These are phyloP conservation scores for Bullera alba DNA, from an alignment of 768 basidiomycete genomes.

Conservation along the genomic window DNA sequence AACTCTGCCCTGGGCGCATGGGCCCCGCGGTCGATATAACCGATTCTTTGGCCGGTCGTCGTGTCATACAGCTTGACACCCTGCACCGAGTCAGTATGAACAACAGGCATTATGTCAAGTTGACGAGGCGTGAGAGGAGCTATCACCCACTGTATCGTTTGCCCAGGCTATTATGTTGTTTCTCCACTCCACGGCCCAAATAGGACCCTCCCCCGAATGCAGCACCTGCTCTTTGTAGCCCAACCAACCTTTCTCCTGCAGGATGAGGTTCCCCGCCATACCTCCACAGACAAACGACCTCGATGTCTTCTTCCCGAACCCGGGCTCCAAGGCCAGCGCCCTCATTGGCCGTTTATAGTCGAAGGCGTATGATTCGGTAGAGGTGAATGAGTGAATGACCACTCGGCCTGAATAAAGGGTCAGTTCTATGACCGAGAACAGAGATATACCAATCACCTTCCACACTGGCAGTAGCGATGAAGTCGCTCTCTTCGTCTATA, in stretches of 20 bases:
- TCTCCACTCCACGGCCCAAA: conserved; percentile 86
- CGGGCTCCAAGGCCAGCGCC: conserved; percentile 80
- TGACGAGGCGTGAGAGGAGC: background rate
- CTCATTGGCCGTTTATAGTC: conserved; percentile 90
- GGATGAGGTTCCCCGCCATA: conserved; percentile 73
- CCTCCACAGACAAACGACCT: conserved; percentile 86
- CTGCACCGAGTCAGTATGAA: too few relatives aligned
- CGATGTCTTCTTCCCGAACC: conserved; percentile 69
- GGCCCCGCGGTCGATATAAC: conserved; percentile 72
- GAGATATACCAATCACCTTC: conserved; percentile 64
- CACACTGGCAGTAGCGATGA: conserved; percentile 83
- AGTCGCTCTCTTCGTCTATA: conserved; percentile 77
- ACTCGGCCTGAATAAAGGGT: conserved; percentile 75
- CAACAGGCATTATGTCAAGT: background rate
- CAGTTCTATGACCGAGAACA: conserved; percentile 2
- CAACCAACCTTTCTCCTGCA: conserved; percentile 93
- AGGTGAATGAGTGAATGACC: conserved; percentile 72
- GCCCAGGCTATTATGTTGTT: conserved; percentile 89
- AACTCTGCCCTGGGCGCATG: conserved; percentile 86
- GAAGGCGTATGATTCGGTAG: conserved; percentile 72
- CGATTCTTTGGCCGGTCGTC: conserved; percentile 65
- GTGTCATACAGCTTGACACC: conserved; percentile 93
- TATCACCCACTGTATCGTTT: conserved; percentile 74
- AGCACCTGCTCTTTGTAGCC: conserved; percentile 84
- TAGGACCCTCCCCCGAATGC: conserved; percentile 81